Conservation (phyloP, 441 rosid genomes). For the Adansonia gregorii region DNA sequence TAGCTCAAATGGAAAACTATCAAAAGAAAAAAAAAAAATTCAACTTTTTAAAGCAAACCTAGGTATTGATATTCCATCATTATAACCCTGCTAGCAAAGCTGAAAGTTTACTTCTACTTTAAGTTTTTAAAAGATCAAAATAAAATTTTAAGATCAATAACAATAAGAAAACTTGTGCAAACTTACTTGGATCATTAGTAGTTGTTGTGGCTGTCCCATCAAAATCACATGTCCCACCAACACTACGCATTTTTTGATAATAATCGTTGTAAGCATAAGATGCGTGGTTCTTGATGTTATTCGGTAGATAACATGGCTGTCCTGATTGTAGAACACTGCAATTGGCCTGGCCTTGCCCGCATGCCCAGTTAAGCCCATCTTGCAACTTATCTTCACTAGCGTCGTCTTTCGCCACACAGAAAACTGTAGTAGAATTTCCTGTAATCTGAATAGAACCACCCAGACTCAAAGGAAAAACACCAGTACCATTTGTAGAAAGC, state of each 20-base stretch:
- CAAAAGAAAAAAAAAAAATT: background rate
- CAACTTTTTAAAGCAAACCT: background rate
- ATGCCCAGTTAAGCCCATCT: conserved; percentile 89
- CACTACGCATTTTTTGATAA: conserved; percentile 69
- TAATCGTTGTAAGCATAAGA: conserved; percentile 93
- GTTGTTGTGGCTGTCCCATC: conserved; percentile 79
- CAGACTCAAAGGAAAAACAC: conserved; percentile 66
- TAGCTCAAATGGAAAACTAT: background rate
- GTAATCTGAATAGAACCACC: conserved; percentile 34
- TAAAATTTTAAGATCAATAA: background rate
- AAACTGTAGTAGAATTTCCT: conserved; percentile 53
- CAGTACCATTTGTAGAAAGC: conserved; percentile 66
- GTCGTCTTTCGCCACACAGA: conserved; percentile 75
- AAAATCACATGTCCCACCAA: conserved; percentile 89
- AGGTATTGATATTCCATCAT: background rate
- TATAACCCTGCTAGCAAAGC: background rate
- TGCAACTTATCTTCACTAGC: conserved; percentile 68
- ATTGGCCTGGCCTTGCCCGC: conserved; percentile 89
- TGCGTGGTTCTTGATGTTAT: conserved; percentile 65
- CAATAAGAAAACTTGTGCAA: background rate
- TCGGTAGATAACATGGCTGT: conserved; percentile 62
- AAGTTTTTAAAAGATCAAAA: background rate
- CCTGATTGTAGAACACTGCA: conserved; percentile 74
- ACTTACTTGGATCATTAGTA: conserved; percentile 77
- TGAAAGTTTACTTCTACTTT: background rate